Evolutionary conservation across 192 early-diverging fungal genomes (phyloP).

Genomic region (Funneliformis mosseae): DNA sequence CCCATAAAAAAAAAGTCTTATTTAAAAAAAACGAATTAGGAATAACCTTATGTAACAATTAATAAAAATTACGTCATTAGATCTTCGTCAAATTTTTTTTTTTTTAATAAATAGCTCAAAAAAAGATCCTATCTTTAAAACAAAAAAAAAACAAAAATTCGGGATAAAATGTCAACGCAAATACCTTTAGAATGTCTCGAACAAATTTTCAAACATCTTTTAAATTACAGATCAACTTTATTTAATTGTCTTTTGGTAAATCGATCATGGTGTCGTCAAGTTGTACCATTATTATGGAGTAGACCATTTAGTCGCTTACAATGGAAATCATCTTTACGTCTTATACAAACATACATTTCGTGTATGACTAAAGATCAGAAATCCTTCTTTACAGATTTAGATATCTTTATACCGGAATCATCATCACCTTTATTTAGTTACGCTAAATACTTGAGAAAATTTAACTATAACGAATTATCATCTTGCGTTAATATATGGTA

Average conservation of each 20-base stretch:
- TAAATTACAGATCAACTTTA: neutral
- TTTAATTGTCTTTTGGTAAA: constrained; percentile 1
- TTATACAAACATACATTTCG: neutral
- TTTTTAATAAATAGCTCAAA: too few relatives aligned
- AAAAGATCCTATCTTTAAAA: too few relatives aligned
- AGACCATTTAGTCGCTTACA: neutral
- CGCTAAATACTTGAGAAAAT: neutral
- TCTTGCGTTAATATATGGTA: neutral
- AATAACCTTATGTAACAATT: too few relatives aligned
- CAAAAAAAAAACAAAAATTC: too few relatives aligned
- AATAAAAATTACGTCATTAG: too few relatives aligned
- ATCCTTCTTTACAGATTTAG: neutral
- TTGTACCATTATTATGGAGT: neutral
- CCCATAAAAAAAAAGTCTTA: too few relatives aligned
- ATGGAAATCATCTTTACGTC: neutral
- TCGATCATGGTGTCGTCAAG: neutral
- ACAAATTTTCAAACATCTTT: neutral
- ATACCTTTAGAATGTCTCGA: neutral
- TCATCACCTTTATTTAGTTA: neutral
- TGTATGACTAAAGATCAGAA: neutral
- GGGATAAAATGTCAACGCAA: neutral
- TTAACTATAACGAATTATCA: neutral
- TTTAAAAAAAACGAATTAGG: too few relatives aligned
- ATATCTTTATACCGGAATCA: neutral
- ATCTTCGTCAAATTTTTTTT: too few relatives aligned